Percentiles rank a stretch among this genome's conserved stretches.
phyloP scores from a whole-genome alignment of 805 yeast genomes.

The Sugiyamaella smithiae region DNA sequence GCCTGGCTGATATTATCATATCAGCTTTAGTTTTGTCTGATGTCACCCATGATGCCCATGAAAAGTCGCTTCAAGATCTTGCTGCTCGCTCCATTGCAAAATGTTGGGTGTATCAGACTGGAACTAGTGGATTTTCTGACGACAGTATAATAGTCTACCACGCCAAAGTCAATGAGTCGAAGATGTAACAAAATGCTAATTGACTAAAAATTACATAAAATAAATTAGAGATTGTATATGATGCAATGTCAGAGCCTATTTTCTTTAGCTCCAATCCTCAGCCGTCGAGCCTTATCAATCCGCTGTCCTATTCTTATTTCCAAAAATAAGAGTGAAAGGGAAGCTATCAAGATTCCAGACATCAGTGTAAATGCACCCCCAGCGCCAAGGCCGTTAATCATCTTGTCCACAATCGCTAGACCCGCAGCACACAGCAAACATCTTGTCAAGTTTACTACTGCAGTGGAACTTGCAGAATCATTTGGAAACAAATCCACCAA shows the following conservation, averaged over 20 bases:
- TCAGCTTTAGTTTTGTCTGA: constrained; percentile 12
- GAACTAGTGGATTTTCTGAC: not conserved
- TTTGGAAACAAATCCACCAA: constrained; percentile 75
- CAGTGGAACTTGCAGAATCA: constrained; percentile 68
- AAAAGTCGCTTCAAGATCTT: constrained; percentile 2
- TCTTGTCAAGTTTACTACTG: constrained; percentile 67
- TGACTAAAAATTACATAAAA: not conserved
- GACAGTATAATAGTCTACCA: constrained; percentile 13
- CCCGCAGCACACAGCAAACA: constrained; percentile 72
- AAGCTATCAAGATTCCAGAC: constrained; percentile 41
- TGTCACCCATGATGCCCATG: constrained; percentile 4
- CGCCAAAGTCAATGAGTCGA: not conserved
- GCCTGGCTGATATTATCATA: constrained; percentile 14
- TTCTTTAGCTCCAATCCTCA: not conserved
- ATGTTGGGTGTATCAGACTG: constrained; percentile 7
- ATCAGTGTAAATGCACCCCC: constrained; percentile 82
- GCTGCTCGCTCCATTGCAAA: constrained; percentile 9
- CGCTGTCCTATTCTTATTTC: constrained; percentile 15
- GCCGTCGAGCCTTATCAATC: constrained; percentile 12
- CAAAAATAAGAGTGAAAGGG: constrained; percentile 9
- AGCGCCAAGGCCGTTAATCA: constrained; percentile 54
- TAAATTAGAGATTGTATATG: not conserved
- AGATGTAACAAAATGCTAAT: constrained; percentile 4
- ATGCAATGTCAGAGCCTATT: not conserved
- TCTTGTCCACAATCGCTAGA: constrained; percentile 60